Conservation (phyloP, 768 basidiomycete species). For the Leccinellum albellum region DNA sequence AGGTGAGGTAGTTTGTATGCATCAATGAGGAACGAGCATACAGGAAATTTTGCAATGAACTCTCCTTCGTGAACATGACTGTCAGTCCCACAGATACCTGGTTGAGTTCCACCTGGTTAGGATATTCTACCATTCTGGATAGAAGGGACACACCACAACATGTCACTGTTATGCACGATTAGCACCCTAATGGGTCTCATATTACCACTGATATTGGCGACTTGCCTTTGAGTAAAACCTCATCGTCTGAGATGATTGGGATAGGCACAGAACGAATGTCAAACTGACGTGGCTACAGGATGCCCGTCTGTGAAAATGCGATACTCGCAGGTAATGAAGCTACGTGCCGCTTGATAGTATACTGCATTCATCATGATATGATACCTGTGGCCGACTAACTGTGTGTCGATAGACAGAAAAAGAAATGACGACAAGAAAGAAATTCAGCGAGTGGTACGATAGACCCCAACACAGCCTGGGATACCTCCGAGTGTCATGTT, state of each 20-base stretch:
- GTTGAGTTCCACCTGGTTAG: background rate
- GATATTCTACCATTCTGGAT: background rate
- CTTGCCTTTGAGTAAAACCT: conserved; percentile 58
- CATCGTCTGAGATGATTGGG: conserved; percentile 49
- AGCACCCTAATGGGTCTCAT: background rate
- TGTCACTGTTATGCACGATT: conserved; percentile 27
- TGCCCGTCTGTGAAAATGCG: background rate
- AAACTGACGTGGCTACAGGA: conserved; percentile 43
- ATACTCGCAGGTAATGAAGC: conserved; percentile 1
- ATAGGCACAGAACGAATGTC: conserved; percentile 50
- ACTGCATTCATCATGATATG: conserved; percentile 45
- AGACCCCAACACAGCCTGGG: conserved; percentile 9
- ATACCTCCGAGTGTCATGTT: background rate
- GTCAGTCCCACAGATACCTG: conserved; percentile 56
- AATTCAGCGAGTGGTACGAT: background rate
- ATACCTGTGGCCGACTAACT: background rate
- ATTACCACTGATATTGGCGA: background rate
- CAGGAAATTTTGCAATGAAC: conserved; percentile 58
- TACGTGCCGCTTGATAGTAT: conserved; percentile 40
- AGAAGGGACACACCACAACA: conserved; percentile 34
- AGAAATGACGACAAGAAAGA: background rate
- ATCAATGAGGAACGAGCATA: background rate
- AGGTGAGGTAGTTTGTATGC: background rate
- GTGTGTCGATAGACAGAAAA: too few species aligned
- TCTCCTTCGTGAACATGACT: conserved; percentile 56